Percentiles rank a stretch among this genome's conserved stretches.
Conservation (phyloP, 2,329 filamentous ascomycete genomes). For the Fusarium sp. region DNA sequence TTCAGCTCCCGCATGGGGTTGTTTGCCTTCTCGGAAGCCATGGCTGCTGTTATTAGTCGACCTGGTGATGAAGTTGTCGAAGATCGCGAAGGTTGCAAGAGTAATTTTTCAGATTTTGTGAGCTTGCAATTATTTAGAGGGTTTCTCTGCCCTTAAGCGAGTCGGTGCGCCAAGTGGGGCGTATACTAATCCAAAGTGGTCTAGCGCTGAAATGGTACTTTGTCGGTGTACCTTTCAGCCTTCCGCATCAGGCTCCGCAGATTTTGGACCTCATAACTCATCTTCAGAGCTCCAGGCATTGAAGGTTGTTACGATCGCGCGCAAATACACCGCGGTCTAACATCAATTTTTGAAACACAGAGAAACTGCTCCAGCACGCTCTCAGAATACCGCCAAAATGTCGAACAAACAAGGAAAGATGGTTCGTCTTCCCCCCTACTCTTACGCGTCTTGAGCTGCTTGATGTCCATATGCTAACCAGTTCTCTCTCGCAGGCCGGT, state of each 20-base stretch:
- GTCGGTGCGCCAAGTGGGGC: conserved; percentile 41
- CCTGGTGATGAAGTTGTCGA: conserved; percentile 52
- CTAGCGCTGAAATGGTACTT: conserved; percentile 49
- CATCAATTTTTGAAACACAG: conserved; percentile 58
- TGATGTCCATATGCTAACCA: conserved; percentile 70
- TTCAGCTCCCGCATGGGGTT: conserved; percentile 99
- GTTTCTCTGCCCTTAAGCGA: conserved; percentile 56
- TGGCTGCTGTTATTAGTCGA: conserved; percentile 55
- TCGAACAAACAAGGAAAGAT: conserved; percentile 97
- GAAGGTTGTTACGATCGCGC: conserved; percentile 54
- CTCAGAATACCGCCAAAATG: conserved; percentile 50
- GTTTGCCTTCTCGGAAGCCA: conserved; percentile 81
- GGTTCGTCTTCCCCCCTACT: conserved; percentile 69
- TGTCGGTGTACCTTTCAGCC: conserved; percentile 52
- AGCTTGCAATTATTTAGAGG: conserved; percentile 53
- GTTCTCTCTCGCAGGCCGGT: conserved; percentile 69
- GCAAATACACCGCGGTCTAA: conserved; percentile 54
- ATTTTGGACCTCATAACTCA: conserved; percentile 57
- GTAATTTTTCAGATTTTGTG: conserved; percentile 51
- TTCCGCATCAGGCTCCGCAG: conserved; percentile 59
- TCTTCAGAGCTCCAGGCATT: conserved; percentile 59
- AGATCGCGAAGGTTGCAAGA: conserved; percentile 45
- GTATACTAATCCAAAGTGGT: not conserved
- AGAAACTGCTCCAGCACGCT: conserved; percentile 50
- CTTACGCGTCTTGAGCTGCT: conserved; percentile 47